These are phyloP conservation scores for Apiospora aurea DNA, from an alignment of 2,329 filamentous ascomycete species.

Conservation along the genomic window DNA sequence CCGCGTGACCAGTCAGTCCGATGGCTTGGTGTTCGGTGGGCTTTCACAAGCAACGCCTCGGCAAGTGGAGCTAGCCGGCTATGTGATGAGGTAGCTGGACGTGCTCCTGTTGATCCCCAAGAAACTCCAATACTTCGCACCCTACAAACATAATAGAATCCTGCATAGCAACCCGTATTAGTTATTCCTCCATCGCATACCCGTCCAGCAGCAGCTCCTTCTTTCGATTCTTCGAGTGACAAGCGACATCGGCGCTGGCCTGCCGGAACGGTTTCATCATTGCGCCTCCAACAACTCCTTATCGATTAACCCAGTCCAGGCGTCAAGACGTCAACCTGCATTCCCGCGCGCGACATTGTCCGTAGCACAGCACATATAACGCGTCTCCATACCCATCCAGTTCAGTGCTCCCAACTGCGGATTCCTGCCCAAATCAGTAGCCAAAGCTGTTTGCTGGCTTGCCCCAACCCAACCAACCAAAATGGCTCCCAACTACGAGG, in stretches of 20 bases:
- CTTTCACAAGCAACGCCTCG: conserved; percentile 27
- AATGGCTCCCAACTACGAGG: conserved; percentile 47
- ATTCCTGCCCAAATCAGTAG: background rate
- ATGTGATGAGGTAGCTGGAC: background rate
- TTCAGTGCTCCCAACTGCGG: background rate
- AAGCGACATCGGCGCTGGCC: conserved; percentile 4
- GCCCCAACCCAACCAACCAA: background rate
- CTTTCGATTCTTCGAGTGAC: background rate
- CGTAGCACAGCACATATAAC: conserved; percentile 23
- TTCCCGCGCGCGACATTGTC: background rate
- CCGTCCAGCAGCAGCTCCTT: background rate
- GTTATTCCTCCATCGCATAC: background rate
- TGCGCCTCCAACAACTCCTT: conserved; percentile 2
- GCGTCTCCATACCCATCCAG: background rate
- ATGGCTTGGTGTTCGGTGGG: background rate
- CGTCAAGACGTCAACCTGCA: conserved; percentile 16
- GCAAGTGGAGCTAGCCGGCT: conserved; percentile 21
- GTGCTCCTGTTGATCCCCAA: background rate
- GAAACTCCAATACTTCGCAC: background rate
- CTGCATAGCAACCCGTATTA: background rate
- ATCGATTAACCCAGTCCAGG: conserved; percentile 12
- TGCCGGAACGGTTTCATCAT: conserved; percentile 14
- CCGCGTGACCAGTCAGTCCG: background rate
- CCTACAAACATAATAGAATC: conserved; percentile 2
- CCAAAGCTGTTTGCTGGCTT: background rate